Percentiles rank a stretch among this genome's conserved stretches.
Conservation (phyloP, 495 filamentous ascomycete species). For the Margaritispora aquatica region DNA sequence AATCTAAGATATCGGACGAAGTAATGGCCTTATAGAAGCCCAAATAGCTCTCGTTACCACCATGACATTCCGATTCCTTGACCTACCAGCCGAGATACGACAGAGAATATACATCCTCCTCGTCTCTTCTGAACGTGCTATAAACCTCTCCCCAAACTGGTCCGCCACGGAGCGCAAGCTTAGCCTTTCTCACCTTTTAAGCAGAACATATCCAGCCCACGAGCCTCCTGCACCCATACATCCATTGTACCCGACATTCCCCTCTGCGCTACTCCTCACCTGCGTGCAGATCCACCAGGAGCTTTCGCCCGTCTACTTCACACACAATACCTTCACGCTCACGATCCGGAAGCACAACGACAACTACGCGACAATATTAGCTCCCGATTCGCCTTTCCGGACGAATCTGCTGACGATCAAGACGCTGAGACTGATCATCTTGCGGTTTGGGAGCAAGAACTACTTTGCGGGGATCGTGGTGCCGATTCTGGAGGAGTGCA, state of each 20-base stretch:
- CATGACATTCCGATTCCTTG: constrained; percentile 19
- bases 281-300: constrained; percentile 23
- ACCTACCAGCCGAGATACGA: constrained; percentile 22
- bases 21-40: too few species aligned
- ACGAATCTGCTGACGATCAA: constrained; percentile 10
- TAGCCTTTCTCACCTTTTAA: background rate
- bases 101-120: constrained; percentile 19
- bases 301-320: constrained; percentile 17
- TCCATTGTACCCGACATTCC: background rate
- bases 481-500: constrained; percentile 17
- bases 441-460: constrained; percentile 19
- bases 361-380: constrained; percentile 5
- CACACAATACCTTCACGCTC: constrained; percentile 14
- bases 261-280: constrained; percentile 13
- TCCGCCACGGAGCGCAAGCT: constrained; percentile 6
- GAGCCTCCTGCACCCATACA: too few species aligned
- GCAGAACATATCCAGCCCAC: too few species aligned
- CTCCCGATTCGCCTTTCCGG: background rate
- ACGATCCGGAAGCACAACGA: constrained; percentile 12
- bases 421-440: constrained; percentile 1
- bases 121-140: background rate
- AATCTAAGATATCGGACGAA: too few species aligned
- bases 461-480: constrained; percentile 15
- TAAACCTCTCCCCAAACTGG: background rate
- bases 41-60: background rate